Evolutionary conservation across 2,329 filamentous ascomycete genomes (phyloP), one percentile per base, ranked within the genome.

Genomic region (Aureobasidium lini): DNA sequence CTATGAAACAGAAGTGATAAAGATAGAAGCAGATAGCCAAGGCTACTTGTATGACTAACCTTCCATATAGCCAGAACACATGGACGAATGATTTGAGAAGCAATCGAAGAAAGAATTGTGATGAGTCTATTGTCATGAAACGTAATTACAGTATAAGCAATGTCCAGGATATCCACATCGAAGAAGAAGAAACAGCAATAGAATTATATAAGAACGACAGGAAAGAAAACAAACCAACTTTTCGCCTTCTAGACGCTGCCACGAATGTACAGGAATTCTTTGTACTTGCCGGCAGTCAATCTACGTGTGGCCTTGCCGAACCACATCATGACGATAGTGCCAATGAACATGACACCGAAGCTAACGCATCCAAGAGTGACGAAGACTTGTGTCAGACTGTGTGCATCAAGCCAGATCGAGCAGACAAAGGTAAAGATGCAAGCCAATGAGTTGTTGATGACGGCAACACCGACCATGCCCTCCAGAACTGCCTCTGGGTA

Each of bases 401-500:
- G 77, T 0, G 73, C 72, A 44, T 76, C 75, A 31, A 83, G 69
- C 79, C 80, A 83, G 61, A 74, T 63, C 66, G 67, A 68, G 36
- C 59, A 61, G 15, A 63, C 74, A 62, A 83, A 83, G 0, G 80
- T 82, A 62, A 83, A 81, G 59, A 82, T 72, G 65, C 77, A 79
- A 8, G 77, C 80, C 15, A 83, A 70, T 2, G 75, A 77, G 66
- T 83, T 83, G 68, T 83, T 83, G 67, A 83, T 81, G 18, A 82
- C 78, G 2, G 79, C 76, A 1, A 83, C 80, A 6, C 80, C 80
- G 1, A 82, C 81, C 80, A 83, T 83, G 31, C 81, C 81, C 64
- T 83, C 80, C 2, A 83, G 69, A 6, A 83, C 76, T 75, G 81
- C 81, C 36, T 81, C 80, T 0, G 80, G 79, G 60, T 83, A 83